These are phyloP conservation scores for Selenicereus undatus DNA, from an alignment of 148 eudicot species.

Conservation along the genomic window DNA sequence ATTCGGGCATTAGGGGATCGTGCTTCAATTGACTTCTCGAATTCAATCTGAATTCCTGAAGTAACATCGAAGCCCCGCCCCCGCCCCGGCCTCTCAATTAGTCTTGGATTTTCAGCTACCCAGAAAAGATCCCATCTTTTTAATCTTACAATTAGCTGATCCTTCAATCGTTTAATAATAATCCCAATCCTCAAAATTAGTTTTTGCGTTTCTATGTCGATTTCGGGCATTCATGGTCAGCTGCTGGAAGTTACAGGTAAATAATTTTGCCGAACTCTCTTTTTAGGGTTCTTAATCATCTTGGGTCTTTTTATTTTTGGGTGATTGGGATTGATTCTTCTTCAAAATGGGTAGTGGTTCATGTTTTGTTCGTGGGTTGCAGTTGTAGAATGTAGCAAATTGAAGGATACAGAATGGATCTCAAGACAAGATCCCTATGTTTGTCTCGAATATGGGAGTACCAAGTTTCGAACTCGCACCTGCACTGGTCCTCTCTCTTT, in stretches of 20 bases:
- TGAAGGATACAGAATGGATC: slow-evolving; percentile 88
- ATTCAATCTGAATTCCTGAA: neutral
- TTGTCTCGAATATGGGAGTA: slow-evolving; percentile 65
- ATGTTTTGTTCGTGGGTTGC: slow-evolving; percentile 11
- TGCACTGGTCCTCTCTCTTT: slow-evolving; percentile 51
- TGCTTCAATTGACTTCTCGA: neutral
- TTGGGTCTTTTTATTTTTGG: neutral
- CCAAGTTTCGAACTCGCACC: slow-evolving; percentile 72
- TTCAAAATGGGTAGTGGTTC: neutral
- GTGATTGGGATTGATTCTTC: neutral
- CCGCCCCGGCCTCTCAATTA: neutral
- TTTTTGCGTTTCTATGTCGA: slow-evolving; percentile 44
- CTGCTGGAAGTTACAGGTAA: slow-evolving; percentile 75
- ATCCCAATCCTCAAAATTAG: neutral
- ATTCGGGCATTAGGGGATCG: neutral
- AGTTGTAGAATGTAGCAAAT: slow-evolving; percentile 66
- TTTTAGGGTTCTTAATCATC: neutral
- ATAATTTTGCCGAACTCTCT: neutral
- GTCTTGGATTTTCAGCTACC: neutral
- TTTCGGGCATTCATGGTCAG: slow-evolving; percentile 65
- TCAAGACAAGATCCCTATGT: slow-evolving; percentile 92
- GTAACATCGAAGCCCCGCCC: neutral
- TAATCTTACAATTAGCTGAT: neutral
- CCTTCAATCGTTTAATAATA: neutral
- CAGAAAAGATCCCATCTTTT: neutral